phyloP scores from a whole-genome alignment of 495 filamentous ascomycete species.

The Corynascus novoguineensis region DNA sequence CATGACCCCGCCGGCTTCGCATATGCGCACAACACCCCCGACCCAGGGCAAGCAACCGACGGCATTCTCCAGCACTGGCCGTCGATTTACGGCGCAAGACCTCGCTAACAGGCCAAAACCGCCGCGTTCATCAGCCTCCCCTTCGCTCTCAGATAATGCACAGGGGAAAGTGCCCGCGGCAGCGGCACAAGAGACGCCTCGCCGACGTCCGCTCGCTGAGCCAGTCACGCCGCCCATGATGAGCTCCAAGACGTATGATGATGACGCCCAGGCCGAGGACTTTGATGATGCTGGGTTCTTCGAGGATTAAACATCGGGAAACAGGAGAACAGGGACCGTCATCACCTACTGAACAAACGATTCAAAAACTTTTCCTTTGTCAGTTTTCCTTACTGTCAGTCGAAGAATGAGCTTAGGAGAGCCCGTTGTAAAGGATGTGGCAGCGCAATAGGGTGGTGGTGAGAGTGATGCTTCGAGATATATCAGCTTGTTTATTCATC shows the following conservation, averaged over 20 bases:
- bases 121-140: slow-evolving; percentile 30
- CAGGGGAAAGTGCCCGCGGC: not conserved
- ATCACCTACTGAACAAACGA: not conserved
- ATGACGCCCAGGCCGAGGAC: slow-evolving; percentile 56
- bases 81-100: slow-evolving; percentile 45
- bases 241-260: slow-evolving; percentile 62
- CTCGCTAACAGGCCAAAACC: slow-evolving; percentile 42
- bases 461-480: not conserved
- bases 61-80: slow-evolving; percentile 48
- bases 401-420: not conserved
- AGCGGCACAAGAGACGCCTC: slow-evolving; percentile 25
- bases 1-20: slow-evolving; percentile 73
- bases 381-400: not conserved
- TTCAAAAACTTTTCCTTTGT: not conserved
- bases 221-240: slow-evolving; percentile 68
- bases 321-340: not conserved
- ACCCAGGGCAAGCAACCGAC: slow-evolving; percentile 31
- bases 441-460: not conserved
- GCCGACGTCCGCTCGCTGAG: slow-evolving; percentile 31
- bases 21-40: slow-evolving; percentile 54
- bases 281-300: slow-evolving; percentile 55
- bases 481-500: not conserved
- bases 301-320: slow-evolving; percentile 33
- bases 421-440: not conserved
- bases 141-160: not conserved